phyloP scores from a whole-genome alignment of 257 asterid species.

The Lithospermum erythrorhizon region DNA sequence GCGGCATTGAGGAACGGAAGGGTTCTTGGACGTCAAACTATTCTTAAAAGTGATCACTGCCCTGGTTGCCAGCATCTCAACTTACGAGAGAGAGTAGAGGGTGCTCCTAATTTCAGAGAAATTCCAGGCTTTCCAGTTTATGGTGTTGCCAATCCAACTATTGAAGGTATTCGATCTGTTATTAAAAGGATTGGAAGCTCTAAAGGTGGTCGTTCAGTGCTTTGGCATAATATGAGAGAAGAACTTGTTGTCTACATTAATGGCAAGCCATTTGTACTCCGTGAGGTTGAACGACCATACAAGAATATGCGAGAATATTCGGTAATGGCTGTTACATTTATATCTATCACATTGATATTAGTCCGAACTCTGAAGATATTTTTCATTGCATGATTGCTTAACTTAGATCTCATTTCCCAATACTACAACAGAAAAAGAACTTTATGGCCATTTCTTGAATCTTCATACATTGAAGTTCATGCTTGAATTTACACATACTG shows the following conservation, averaged over 20 bases:
- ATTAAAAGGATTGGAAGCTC: conserved; percentile 82
- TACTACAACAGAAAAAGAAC: background rate
- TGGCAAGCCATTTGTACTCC: conserved; percentile 95
- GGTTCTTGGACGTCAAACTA: conserved; percentile 98
- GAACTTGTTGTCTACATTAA: conserved; percentile 94
- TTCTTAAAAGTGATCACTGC: conserved; percentile 94
- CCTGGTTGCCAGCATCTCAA: conserved; percentile 91
- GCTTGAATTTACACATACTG: no score
- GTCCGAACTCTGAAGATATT: background rate
- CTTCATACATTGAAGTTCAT: no score
- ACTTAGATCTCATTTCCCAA: background rate
- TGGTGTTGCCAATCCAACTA: conserved; percentile 97
- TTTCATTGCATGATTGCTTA: background rate
- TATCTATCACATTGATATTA: background rate
- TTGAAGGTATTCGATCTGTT: conserved; percentile 82
- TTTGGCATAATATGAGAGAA: conserved; percentile 99
- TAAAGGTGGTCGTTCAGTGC: conserved; percentile 72
- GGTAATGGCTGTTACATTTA: conserved; percentile 29
- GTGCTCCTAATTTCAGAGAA: conserved; percentile 96
- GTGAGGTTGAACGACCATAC: conserved; percentile 97
- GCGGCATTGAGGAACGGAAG: conserved; percentile 83
- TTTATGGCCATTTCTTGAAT: no score
- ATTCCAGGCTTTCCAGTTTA: conserved; percentile 92
- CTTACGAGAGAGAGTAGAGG: conserved; percentile 81
- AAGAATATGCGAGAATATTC: conserved; percentile 97